Evolutionary conservation across 352 stramenopile species (phyloP).

Genomic region (Phytophthora nicotianae): DNA sequence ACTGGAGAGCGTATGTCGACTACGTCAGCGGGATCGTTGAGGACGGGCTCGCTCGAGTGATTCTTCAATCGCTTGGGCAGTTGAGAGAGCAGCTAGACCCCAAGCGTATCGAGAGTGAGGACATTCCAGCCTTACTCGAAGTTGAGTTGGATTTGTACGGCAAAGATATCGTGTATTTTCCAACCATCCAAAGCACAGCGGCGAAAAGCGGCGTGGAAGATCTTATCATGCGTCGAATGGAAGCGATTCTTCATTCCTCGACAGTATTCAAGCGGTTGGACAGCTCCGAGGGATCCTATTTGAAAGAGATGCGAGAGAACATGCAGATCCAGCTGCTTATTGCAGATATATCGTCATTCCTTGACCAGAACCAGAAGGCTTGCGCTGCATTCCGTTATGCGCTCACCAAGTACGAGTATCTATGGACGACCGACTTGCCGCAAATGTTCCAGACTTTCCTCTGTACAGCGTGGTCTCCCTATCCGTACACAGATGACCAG

Average conservation of each 20-base stretch:
- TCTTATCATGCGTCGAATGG: slow-evolving; percentile 65
- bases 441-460: slow-evolving; percentile 90
- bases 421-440: slow-evolving; percentile 91
- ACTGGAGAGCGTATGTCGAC: slow-evolving; percentile 93
- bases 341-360: slow-evolving; percentile 79
- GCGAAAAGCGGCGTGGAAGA: slow-evolving; percentile 65
- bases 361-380: slow-evolving; percentile 79
- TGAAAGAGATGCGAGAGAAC: slow-evolving; percentile 91
- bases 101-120: slow-evolving; percentile 79
- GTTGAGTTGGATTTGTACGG: slow-evolving; percentile 92
- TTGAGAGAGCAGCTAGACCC: slow-evolving; percentile 88
- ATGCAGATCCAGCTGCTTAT: slow-evolving; percentile 76
- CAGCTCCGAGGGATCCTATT: slow-evolving; percentile 84
- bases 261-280: slow-evolving; percentile 89
- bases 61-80: slow-evolving; percentile 69
- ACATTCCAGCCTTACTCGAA: slow-evolving; percentile 88
- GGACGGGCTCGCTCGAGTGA: slow-evolving; percentile 74
- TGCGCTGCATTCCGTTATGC: slow-evolving; percentile 65
- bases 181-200: slow-evolving; percentile 52
- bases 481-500: slow-evolving; percentile 36
- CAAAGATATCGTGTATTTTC: slow-evolving; percentile 86
- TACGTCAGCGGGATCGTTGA: slow-evolving; percentile 93
- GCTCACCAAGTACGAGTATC: slow-evolving; percentile 92
- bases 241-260: slow-evolving; percentile 68
- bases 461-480: slow-evolving; percentile 59